phyloP scores from a whole-genome alignment of 139 green algal species.

The Coelastrella sp. region DNA sequence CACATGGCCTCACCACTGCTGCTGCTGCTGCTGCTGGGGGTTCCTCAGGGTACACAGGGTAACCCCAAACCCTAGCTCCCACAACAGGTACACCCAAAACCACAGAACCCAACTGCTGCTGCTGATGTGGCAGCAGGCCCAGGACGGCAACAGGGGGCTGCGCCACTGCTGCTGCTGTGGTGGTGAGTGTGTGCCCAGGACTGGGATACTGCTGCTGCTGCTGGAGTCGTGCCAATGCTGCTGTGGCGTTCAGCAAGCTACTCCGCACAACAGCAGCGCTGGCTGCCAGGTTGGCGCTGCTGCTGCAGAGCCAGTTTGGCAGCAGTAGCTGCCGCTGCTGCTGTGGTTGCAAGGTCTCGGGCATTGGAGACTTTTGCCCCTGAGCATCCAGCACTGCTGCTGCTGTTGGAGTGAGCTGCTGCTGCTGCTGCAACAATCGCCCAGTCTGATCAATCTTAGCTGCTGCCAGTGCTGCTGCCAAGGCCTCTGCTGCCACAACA shows the following conservation, averaged over 20 bases:
- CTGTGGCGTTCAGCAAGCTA: conserved; percentile 15
- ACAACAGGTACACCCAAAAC: not conserved
- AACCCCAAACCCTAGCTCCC: not conserved
- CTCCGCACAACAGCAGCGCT: not conserved
- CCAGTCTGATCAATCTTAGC: not conserved
- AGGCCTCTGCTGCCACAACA: conserved; percentile 20
- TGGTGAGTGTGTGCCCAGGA: not conserved
- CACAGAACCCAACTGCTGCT: not conserved
- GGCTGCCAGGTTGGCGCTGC: not conserved
- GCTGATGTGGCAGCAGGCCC: not conserved
- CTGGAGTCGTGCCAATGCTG: conserved; percentile 26
- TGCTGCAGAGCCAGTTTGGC: not conserved
- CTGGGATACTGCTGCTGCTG: conserved; percentile 14
- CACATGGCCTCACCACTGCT: not conserved
- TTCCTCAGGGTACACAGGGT: not conserved
- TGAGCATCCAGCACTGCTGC: not conserved
- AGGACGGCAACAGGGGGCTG: too few species aligned
- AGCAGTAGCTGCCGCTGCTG: conserved; percentile 26
- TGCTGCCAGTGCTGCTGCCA: not conserved
- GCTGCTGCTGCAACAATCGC: not conserved
- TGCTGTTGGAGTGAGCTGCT: not conserved
- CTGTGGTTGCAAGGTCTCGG: not conserved
- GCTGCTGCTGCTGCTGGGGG: not conserved
- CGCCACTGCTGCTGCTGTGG: not conserved
- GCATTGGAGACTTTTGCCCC: not conserved